A percentile compares a stretch with the other conserved stretches of the same genome.
Conservation (phyloP, 768 basidiomycete species). For the Vararia minispora region DNA sequence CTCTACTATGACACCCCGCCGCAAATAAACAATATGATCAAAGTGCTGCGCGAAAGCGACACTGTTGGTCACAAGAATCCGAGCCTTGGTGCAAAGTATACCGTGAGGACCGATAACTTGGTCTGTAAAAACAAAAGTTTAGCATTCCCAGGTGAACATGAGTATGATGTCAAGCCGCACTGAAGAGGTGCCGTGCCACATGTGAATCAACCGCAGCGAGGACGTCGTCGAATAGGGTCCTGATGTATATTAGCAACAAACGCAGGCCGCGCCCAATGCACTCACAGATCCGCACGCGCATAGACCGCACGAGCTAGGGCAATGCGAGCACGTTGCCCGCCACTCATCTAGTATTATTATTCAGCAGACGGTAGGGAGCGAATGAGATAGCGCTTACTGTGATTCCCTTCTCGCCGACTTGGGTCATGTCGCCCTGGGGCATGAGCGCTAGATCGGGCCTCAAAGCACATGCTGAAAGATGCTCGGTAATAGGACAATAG, state of each 20-base stretch:
- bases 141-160: neutral
- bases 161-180: constrained; percentile 22
- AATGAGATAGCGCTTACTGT: constrained; percentile 32
- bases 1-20: constrained; percentile 77
- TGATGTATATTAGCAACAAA: constrained; percentile 19
- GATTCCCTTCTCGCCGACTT: constrained; percentile 79
- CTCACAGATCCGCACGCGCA: constrained; percentile 79
- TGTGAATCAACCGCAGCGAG: constrained; percentile 81
- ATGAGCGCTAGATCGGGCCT: constrained; percentile 70
- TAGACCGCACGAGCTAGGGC: constrained; percentile 85
- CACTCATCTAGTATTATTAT: constrained; percentile 49
- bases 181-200: constrained; percentile 79
- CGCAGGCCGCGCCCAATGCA: no score
- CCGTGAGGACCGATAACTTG: constrained; percentile 82
- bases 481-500: neutral
- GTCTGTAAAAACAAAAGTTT: constrained; percentile 30
- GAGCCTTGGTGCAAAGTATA: constrained; percentile 69
- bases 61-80: constrained; percentile 80
- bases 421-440: constrained; percentile 72
- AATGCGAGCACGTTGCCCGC: constrained; percentile 77
- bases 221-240: constrained; percentile 81
- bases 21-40: constrained; percentile 63
- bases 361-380: neutral
- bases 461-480: constrained; percentile 65
- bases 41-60: constrained; percentile 75